Percentiles rank a stretch among this genome's conserved stretches.
Evolutionary conservation across 768 basidiomycete species (phyloP).

Genomic region (Ephemerocybe angulata): DNA sequence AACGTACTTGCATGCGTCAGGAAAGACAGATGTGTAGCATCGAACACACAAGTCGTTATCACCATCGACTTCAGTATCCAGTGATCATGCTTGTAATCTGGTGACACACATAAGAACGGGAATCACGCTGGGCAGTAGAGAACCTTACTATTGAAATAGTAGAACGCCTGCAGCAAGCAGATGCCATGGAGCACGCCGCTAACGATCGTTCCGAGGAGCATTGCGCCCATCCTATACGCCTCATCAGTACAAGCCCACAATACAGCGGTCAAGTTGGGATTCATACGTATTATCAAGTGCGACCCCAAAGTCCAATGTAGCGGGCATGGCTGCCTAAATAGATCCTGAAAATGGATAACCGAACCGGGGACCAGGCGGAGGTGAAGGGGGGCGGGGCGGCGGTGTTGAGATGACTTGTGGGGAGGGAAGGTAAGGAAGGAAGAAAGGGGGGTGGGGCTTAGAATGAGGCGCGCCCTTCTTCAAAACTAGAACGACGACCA

Average conservation of each 20-base stretch:
- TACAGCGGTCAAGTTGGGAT: not conserved
- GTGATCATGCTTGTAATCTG: conserved; percentile 38
- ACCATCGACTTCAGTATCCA: conserved; percentile 41
- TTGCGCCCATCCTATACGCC: conserved; percentile 37
- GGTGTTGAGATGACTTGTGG: not conserved
- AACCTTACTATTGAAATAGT: conserved; percentile 38
- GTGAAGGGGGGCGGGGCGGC: not conserved
- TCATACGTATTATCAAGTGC: conserved; percentile 34
- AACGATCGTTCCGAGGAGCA: conserved; percentile 40
- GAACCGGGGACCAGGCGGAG: not conserved
- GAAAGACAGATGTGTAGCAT: conserved; percentile 45
- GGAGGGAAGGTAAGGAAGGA: not conserved
- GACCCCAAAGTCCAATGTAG: conserved; percentile 24
- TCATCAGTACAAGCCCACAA: not conserved
- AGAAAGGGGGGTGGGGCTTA: not conserved
- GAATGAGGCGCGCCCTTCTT: not conserved
- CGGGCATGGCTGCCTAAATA: conserved; percentile 12
- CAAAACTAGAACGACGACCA: too few species aligned
- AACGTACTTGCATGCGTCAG: conserved; percentile 45
- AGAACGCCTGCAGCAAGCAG: conserved; percentile 43
- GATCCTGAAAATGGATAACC: not conserved
- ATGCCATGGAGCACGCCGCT: conserved; percentile 40
- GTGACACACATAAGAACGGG: not conserved
- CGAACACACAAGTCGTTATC: conserved; percentile 36
- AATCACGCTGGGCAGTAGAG: not conserved